These are phyloP conservation scores for Thielaviopsis ethacetica DNA, from an alignment of 2,329 filamentous ascomycete species.

Conservation along the genomic window DNA sequence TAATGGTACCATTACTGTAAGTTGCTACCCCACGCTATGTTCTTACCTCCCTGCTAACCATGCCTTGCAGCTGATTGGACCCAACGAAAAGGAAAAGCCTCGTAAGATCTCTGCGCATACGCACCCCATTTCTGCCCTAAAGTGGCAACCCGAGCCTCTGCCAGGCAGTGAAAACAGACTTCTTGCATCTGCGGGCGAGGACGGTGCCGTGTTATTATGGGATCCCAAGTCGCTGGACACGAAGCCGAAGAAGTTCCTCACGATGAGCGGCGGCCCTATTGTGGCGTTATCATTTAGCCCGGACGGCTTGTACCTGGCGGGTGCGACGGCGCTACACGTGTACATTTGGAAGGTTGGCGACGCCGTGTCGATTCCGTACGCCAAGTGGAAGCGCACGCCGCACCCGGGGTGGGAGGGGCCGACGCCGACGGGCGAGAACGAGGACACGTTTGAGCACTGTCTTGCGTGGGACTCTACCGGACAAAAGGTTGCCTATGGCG, in stretches of 20 bases:
- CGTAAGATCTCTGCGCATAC: conserved; percentile 42
- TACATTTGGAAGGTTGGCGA: conserved; percentile 51
- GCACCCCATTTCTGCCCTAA: conserved; percentile 38
- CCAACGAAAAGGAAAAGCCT: conserved; percentile 27
- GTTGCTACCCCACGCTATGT: conserved; percentile 15
- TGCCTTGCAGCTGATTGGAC: conserved; percentile 35
- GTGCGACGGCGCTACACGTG: conserved; percentile 40
- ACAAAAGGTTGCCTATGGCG: conserved; percentile 45
- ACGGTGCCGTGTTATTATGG: conserved; percentile 47
- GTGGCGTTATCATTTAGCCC: conserved; percentile 45
- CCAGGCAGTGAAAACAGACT: conserved; percentile 31
- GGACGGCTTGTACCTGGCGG: conserved; percentile 45
- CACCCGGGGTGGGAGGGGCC: conserved; percentile 44
- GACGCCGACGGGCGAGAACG: conserved; percentile 29
- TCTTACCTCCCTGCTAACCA: conserved; percentile 4
- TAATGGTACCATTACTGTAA: conserved; percentile 43
- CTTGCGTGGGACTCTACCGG: conserved; percentile 46
- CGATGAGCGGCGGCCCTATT: conserved; percentile 37
- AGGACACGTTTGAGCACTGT: conserved; percentile 45
- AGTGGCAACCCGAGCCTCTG: conserved; percentile 38
- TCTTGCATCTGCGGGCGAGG: conserved; percentile 44
- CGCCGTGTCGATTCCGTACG: conserved; percentile 34
- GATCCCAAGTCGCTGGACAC: conserved; percentile 38
- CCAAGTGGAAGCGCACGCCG: conserved; percentile 39
- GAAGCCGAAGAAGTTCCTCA: conserved; percentile 42